These are phyloP conservation scores for Coemansia sp. DNA, from an alignment of 192 early-diverging fungal species.

Conservation along the genomic window DNA sequence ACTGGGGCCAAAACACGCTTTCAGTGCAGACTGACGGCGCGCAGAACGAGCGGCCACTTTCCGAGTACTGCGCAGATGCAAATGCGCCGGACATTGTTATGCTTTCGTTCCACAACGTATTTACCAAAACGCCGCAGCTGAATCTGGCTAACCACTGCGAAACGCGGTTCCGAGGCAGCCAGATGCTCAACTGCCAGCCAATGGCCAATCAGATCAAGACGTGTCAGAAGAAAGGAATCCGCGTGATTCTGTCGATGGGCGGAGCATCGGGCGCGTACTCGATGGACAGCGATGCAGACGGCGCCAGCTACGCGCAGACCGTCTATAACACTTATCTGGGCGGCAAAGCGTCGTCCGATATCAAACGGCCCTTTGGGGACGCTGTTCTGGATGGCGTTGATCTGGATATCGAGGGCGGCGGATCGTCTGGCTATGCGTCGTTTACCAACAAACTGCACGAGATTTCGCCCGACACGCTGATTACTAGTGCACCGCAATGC, in stretches of 20 bases:
- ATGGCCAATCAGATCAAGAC: slow-evolving; percentile 62
- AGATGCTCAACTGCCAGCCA: slow-evolving; percentile 58
- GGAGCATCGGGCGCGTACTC: slow-evolving; percentile 64
- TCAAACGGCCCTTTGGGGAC: slow-evolving; percentile 59
- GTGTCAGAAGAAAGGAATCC: slow-evolving; percentile 67
- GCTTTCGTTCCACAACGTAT: slow-evolving; percentile 60
- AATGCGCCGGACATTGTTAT: slow-evolving; percentile 48
- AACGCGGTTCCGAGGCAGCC: slow-evolving; percentile 56
- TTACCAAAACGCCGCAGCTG: slow-evolving; percentile 58
- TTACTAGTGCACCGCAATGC: slow-evolving; percentile 65
- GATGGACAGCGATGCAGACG: slow-evolving; percentile 46
- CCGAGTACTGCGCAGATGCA: slow-evolving; percentile 51
- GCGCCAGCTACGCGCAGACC: slow-evolving; percentile 57
- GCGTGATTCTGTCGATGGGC: slow-evolving; percentile 64
- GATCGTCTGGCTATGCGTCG: slow-evolving; percentile 53
- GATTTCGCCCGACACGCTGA: slow-evolving; percentile 46
- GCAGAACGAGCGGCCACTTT: slow-evolving; percentile 35
- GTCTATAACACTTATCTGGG: slow-evolving; percentile 65
- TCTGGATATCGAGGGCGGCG: slow-evolving; percentile 60
- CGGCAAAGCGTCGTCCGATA: slow-evolving; percentile 41
- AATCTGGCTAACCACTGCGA: slow-evolving; percentile 61
- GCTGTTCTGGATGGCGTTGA: slow-evolving; percentile 65
- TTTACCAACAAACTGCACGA: slow-evolving; percentile 57
- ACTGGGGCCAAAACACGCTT: slow-evolving; percentile 59
- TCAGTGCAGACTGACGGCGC: slow-evolving; percentile 38